Base-by-base conservation (phyloP, 768 basidiomycete species). In the Lentinula edodes region DNA sequence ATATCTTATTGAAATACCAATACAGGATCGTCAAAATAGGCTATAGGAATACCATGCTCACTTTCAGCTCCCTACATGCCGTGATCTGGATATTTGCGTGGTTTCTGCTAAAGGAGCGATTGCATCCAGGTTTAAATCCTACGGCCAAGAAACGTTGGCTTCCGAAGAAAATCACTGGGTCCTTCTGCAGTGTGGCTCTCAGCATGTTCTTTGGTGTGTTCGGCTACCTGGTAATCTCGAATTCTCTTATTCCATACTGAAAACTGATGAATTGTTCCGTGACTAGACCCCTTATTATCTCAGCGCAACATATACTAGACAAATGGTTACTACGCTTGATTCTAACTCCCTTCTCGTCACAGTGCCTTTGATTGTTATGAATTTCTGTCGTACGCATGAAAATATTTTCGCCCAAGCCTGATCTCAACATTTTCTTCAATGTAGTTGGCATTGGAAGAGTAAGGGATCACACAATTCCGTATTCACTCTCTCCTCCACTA, bases 131-230 rank as follows among this genome's bases (percentile, higher is more conserved):
- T 16, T 18, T 28, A 4, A 43, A 62, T 28, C 53, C 45, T 10
- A 36, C 63, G 10, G 62, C 61, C 23, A 46, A 62, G 51, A 68
- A 66, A 28, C 67, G 66, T 38, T 69, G 69, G 69, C 65, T 69
- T 16, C 69, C 69, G 1, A 57, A 58, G 38, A 65, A 54, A n/a
- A 63, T 65, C 52, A 63, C 54, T 7, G 65, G 66, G 3, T 53
- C 20, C 34, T 76, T 75, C 58, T 75, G 73, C 68, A 75, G 74
- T 54, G 59, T 75, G 15, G 68, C 70, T 2, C 34, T 65, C 8
- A 74, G 71, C 50, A 67, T 75, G 45, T 67, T 73, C 55, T 64
- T 76, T 54, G 64, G 67, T 43, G 63, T 69, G 13, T 69, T 69
- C 39, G 69, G 69, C 1, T 69, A 65, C 58, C 54, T 69, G 61